A percentile compares a stretch with the other conserved stretches of the same genome.
phyloP scores from a whole-genome alignment of 139 green algal genomes.

The Edaphochlamys debaryana region DNA sequence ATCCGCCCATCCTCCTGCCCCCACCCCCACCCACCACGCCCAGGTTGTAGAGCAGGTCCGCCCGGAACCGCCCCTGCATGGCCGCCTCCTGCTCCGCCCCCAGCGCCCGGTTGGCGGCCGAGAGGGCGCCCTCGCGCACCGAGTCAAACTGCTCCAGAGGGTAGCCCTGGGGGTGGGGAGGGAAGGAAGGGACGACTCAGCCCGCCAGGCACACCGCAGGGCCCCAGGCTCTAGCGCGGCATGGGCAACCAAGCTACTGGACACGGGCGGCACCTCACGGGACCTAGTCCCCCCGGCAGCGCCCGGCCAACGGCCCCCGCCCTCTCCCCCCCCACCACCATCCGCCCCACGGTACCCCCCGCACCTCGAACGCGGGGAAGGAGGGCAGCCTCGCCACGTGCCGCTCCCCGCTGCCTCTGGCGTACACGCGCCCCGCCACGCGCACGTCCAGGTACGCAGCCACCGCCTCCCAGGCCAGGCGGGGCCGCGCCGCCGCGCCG shows the following conservation, averaged over 20 bases:
- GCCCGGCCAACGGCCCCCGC: too few relatives aligned
- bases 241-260: too few relatives aligned
- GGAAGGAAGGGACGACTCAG: neutral
- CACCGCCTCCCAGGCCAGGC: constrained; percentile 47
- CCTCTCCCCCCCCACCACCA: too few relatives aligned
- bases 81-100: constrained; percentile 41
- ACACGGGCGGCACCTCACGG: too few relatives aligned
- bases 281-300: too few relatives aligned
- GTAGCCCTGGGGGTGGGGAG: constrained; percentile 45
- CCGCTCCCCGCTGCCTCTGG: constrained; percentile 57
- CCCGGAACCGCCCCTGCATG: constrained; percentile 50
- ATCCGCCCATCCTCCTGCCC: too few relatives aligned
- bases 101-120: constrained; percentile 38
- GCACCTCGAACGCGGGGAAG: constrained; percentile 61
- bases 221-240: too few relatives aligned
- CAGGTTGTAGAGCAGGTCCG: constrained; percentile 62
- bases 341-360: too few relatives aligned
- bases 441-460: constrained; percentile 51
- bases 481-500: neutral
- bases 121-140: constrained; percentile 55
- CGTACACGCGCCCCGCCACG: constrained; percentile 55
- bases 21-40: constrained; percentile 63
- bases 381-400: constrained; percentile 53
- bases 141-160: constrained; percentile 48
- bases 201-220: too few relatives aligned